Percentiles rank a stretch among this genome's conserved stretches.
phyloP scores from a whole-genome alignment of 2,329 filamentous ascomycete species.

The Alternaria consortialis region DNA sequence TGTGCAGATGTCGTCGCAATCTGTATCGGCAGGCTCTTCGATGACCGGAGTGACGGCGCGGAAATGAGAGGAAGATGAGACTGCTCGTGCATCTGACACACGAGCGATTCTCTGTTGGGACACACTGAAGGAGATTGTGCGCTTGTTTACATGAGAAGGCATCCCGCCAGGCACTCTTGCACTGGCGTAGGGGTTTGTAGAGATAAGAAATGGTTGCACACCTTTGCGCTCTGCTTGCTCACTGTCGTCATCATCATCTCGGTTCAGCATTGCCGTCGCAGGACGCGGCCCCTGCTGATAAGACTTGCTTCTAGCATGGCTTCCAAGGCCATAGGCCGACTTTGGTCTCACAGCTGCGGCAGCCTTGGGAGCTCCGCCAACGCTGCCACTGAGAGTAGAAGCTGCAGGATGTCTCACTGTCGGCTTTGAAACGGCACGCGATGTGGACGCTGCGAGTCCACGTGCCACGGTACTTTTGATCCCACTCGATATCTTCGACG shows the following conservation, averaged over 20 bases:
- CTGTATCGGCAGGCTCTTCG: slow-evolving; percentile 42
- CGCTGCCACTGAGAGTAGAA: slow-evolving; percentile 61
- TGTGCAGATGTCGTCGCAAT: slow-evolving; percentile 38
- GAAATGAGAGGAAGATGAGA: slow-evolving; percentile 38
- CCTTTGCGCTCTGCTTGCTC: slow-evolving; percentile 56
- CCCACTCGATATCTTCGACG: slow-evolving; percentile 49
- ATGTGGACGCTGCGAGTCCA: slow-evolving; percentile 46
- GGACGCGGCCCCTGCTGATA: slow-evolving; percentile 54
- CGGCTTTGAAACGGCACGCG: slow-evolving; percentile 54
- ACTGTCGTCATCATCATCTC: slow-evolving; percentile 53
- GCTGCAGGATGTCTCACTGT: slow-evolving; percentile 57
- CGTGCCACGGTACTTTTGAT: slow-evolving; percentile 60
- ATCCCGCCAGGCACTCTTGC: slow-evolving; percentile 44
- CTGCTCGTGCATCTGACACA: slow-evolving; percentile 27
- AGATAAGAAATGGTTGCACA: slow-evolving; percentile 55
- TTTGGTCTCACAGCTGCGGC: slow-evolving; percentile 54
- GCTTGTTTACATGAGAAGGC: slow-evolving; percentile 28
- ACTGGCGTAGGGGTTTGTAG: slow-evolving; percentile 41
- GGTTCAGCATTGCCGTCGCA: slow-evolving; percentile 52
- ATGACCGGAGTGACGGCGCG: slow-evolving; percentile 34
- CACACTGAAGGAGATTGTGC: slow-evolving; percentile 28
- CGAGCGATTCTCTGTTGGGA: slow-evolving; percentile 23
- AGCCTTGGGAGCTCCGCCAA: slow-evolving; percentile 63
- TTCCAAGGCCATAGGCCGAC: slow-evolving; percentile 55
- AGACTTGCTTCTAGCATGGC: slow-evolving; percentile 58